These are phyloP conservation scores for Suillus subluteus DNA, from an alignment of 768 basidiomycete species.

Conservation along the genomic window DNA sequence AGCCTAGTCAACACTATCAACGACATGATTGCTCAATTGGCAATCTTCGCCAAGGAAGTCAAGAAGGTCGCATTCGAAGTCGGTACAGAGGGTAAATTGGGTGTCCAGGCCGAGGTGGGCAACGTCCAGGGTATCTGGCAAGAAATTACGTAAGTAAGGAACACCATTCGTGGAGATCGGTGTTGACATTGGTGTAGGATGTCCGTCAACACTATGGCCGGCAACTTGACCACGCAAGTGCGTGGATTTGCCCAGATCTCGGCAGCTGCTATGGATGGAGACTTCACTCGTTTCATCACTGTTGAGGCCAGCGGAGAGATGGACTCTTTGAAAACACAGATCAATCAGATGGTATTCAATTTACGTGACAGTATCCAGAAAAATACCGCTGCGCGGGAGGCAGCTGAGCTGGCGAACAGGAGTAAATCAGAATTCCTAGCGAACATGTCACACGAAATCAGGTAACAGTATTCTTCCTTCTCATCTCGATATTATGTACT, in stretches of 20 bases:
- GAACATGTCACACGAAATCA: constrained; percentile 97
- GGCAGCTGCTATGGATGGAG: constrained; percentile 97
- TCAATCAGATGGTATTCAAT: constrained; percentile 99
- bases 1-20: constrained; percentile 97
- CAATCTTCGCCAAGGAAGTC: constrained; percentile 76
- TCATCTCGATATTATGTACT: not conserved
- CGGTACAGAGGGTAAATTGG: constrained; percentile 97
- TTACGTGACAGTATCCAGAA: constrained; percentile 96
- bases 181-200: constrained; percentile 49
- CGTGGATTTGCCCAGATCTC: constrained; percentile 99
- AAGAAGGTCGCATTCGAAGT: constrained; percentile 98
- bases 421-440: constrained; percentile 98
- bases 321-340: constrained; percentile 99
- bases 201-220: constrained; percentile 98
- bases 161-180: not conserved
- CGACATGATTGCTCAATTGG: constrained; percentile 74
- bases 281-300: constrained; percentile 98
- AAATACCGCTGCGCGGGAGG: constrained; percentile 96
- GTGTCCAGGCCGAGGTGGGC: constrained; percentile 96
- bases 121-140: constrained; percentile 99
- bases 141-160: constrained; percentile 84
- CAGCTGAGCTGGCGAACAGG: constrained; percentile 96
- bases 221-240: constrained; percentile 96
- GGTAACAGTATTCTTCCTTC: constrained; percentile 52
- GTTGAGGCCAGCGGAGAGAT: constrained; percentile 98